phyloP scores from a whole-genome alignment of 2,329 filamentous ascomycete genomes.

The Aspergillus persii region DNA sequence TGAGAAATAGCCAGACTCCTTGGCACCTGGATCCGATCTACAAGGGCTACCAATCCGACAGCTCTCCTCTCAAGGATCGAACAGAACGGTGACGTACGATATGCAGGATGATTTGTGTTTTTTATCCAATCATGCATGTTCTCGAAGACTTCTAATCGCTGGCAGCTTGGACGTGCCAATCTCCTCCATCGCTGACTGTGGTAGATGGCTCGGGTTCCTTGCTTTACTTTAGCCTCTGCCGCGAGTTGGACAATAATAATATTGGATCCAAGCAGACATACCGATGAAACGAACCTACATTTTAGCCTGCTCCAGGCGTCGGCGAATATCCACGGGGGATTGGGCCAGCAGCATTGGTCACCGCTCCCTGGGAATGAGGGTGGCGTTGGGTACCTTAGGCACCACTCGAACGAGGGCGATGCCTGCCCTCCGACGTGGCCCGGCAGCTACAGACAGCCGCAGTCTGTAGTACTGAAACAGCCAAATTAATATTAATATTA shows the following conservation, averaged over 20 bases:
- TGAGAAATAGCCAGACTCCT: not conserved
- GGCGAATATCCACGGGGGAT: not conserved
- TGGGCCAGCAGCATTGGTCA: slow-evolving; percentile 2
- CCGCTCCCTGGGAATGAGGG: not conserved
- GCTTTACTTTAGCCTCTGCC: not conserved
- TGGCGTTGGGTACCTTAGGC: slow-evolving; percentile 6
- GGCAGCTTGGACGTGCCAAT: not conserved
- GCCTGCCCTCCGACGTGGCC: slow-evolving; percentile 3
- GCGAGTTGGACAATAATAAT: not conserved
- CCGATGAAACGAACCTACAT: not conserved
- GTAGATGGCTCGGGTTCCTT: not conserved
- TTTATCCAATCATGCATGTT: not conserved
- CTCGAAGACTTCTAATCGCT: not conserved
- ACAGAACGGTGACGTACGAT: not conserved
- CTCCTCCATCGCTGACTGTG: not conserved
- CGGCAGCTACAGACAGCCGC: not conserved
- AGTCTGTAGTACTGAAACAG: too few species aligned
- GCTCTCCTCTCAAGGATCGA: too few species aligned
- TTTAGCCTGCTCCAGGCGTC: slow-evolving; percentile 1
- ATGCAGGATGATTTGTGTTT: not conserved
- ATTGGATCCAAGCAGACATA: not conserved
- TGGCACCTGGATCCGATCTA: not conserved
- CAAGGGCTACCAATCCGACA: not conserved
- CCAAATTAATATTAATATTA: too few species aligned
- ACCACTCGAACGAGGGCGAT: not conserved